These are phyloP conservation scores for Ilyonectria mors-panacis DNA, from an alignment of 2,329 filamentous ascomycete genomes.

Conservation along the genomic window DNA sequence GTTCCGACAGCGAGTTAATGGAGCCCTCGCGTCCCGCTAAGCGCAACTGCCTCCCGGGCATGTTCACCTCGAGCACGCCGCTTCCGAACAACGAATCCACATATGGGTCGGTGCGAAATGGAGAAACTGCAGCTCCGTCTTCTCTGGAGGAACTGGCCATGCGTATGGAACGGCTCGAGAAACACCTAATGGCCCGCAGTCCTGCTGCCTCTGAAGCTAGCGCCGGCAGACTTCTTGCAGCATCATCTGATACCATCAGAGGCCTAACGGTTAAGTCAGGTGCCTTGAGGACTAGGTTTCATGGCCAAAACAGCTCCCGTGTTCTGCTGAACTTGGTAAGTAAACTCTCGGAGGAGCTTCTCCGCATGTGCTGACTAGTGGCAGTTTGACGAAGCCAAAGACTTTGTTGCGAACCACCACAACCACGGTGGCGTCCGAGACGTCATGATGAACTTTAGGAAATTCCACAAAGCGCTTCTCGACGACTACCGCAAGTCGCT, in stretches of 20 bases:
- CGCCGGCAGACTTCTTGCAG: constrained; percentile 51
- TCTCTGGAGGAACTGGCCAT: constrained; percentile 64
- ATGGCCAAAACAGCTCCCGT: constrained; percentile 68
- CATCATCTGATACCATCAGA: constrained; percentile 62
- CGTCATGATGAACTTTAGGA: constrained; percentile 61
- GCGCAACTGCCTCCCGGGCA: constrained; percentile 52
- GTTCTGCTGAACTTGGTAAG: constrained; percentile 69
- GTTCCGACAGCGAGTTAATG: constrained; percentile 59
- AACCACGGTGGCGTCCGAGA: constrained; percentile 59
- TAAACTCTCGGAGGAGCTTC: constrained; percentile 16
- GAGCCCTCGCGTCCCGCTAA: constrained; percentile 56
- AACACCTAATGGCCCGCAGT: constrained; percentile 60
- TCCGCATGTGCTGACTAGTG: constrained; percentile 25
- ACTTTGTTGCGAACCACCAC: constrained; percentile 62
- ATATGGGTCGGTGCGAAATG: constrained; percentile 50
- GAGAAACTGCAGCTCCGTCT: constrained; percentile 51
- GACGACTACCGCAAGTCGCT: constrained; percentile 63
- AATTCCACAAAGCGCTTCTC: constrained; percentile 64
- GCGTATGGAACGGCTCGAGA: constrained; percentile 70
- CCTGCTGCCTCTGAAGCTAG: constrained; percentile 57
- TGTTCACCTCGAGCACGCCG: constrained; percentile 42
- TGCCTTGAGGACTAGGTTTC: constrained; percentile 63
- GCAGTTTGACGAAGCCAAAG: constrained; percentile 69
- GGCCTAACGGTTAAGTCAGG: constrained; percentile 65
- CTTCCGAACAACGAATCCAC: constrained; percentile 44